Percentiles rank a stretch among this genome's conserved stretches.
Conservation (phyloP, 305 asterid species). For the Galium porrigens region DNA sequence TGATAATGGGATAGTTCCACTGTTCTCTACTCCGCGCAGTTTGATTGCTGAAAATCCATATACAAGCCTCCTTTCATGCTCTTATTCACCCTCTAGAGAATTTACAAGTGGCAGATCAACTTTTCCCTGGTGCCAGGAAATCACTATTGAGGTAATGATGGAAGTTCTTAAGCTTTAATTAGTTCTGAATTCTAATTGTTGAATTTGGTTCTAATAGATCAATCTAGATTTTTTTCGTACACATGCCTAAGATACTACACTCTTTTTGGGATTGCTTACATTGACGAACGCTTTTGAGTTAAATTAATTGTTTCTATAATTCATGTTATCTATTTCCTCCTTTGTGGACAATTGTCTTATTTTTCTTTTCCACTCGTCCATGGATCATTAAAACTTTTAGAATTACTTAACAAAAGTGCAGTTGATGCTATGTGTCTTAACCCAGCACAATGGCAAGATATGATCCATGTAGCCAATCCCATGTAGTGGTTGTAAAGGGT, state of each 20-base stretch:
- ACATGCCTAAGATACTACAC: not conserved
- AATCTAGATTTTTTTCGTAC: not conserved
- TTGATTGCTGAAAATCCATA: constrained; percentile 72
- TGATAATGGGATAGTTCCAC: constrained; percentile 56
- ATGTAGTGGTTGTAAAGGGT: not conserved
- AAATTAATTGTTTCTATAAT: not conserved
- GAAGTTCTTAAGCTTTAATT: not conserved
- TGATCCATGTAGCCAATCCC: not conserved
- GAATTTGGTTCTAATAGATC: not conserved
- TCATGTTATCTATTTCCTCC: not conserved
- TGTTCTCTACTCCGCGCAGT: constrained; percentile 72
- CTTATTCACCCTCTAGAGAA: constrained; percentile 35
- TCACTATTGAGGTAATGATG: constrained; percentile 56
- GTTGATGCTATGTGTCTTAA: not conserved
- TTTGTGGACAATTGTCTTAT: not conserved
- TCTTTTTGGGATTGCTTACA: not conserved
- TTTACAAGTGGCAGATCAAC: constrained; percentile 23
- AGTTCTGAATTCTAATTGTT: not conserved
- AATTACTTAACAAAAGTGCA: not conserved
- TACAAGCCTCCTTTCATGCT: constrained; percentile 74
- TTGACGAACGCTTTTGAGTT: not conserved
- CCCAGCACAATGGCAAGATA: not conserved
- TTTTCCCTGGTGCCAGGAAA: constrained; percentile 64
- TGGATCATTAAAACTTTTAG: not conserved
- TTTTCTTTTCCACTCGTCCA: not conserved